Conservation (phyloP, 306 rosid species). For the Cucurbita pepo region DNA sequence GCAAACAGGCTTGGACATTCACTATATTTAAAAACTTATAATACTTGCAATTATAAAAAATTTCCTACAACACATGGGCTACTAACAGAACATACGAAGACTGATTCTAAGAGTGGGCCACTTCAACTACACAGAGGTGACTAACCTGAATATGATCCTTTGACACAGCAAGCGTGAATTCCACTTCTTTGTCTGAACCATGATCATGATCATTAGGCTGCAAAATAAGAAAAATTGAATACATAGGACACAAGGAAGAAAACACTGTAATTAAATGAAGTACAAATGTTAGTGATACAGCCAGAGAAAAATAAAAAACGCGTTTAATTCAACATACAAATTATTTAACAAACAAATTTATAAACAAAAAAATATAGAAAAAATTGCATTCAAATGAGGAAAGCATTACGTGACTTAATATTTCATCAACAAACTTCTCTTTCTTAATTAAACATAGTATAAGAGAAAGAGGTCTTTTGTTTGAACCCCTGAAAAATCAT, state of each 20-base stretch:
- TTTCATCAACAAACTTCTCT: background rate
- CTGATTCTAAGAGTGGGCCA: background rate
- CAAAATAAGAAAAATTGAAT: conserved; percentile 17
- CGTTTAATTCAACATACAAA: background rate
- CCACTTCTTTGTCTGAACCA: conserved; percentile 42
- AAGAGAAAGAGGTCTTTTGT: too few relatives aligned
- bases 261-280: background rate
- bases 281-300: background rate
- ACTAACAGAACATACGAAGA: background rate
- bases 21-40: too few relatives aligned
- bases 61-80: background rate
- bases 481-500: too few relatives aligned
- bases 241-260: conserved; percentile 2
- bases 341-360: background rate
- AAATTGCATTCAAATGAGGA: background rate
- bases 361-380: background rate
- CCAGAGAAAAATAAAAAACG: background rate
- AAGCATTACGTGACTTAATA: background rate
- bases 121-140: background rate
- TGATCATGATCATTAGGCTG: conserved; percentile 87
- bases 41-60: too few relatives aligned
- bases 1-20: background rate
- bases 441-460: too few relatives aligned
- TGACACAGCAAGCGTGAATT: conserved; percentile 52
- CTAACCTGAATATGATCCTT: conserved; percentile 88